Percentiles rank a stretch among this genome's conserved stretches.
These are phyloP conservation scores for Didymella keratinophila DNA, from an alignment of 2,329 filamentous ascomycete genomes.

Conservation along the genomic window DNA sequence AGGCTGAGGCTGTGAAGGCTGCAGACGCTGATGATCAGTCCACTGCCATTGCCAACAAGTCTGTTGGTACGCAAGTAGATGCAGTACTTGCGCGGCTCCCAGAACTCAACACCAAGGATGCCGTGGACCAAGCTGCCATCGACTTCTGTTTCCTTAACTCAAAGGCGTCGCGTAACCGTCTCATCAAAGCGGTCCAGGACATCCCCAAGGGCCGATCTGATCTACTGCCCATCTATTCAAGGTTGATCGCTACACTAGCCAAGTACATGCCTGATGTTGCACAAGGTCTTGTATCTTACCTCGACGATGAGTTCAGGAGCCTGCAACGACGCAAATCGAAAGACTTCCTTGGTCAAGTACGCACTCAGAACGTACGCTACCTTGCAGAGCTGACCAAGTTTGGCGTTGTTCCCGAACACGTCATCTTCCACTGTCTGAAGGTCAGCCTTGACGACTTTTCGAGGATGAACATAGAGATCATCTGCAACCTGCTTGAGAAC, in stretches of 20 bases:
- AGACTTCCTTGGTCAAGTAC: conserved; percentile 93
- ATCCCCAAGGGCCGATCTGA: conserved; percentile 94
- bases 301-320: conserved; percentile 96
- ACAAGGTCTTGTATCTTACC: conserved; percentile 86
- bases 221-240: conserved; percentile 88
- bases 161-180: conserved; percentile 92
- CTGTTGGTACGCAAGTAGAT: conserved; percentile 95
- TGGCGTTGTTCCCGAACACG: conserved; percentile 95
- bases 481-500: conserved; percentile 94
- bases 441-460: conserved; percentile 98
- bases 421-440: conserved; percentile 98
- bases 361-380: conserved; percentile 95
- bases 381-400: conserved; percentile 98
- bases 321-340: conserved; percentile 97
- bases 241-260: conserved; percentile 89
- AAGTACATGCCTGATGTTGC: conserved; percentile 95
- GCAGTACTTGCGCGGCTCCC: conserved; percentile 86
- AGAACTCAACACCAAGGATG: conserved; percentile 88
- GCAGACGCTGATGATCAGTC: conserved; percentile 79
- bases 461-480: conserved; percentile 98
- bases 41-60: conserved; percentile 95
- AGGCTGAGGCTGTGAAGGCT: conserved; percentile 57
- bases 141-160: conserved; percentile 99
- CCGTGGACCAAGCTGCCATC: conserved; percentile 89
- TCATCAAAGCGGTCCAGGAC: conserved; percentile 92